phyloP scores from a whole-genome alignment of 257 asterid genomes.

The Cruciata laevipes region DNA sequence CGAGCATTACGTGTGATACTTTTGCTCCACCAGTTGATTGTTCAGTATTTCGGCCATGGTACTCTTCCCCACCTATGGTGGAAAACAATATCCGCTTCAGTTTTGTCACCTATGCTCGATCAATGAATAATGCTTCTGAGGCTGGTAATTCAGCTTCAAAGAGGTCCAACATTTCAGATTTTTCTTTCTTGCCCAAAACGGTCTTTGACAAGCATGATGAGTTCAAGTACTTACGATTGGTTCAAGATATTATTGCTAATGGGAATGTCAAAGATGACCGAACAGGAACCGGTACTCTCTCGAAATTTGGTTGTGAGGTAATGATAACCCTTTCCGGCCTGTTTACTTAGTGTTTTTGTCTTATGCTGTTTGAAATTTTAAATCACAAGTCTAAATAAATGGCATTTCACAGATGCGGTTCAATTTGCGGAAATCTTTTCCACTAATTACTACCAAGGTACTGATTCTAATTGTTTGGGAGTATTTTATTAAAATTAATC shows the following conservation, averaged over 20 bases:
- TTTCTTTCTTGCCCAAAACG: slow-evolving; percentile 48
- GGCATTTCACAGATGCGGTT: slow-evolving; percentile 52
- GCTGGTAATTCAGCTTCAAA: slow-evolving; percentile 24
- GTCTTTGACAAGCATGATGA: slow-evolving; percentile 63
- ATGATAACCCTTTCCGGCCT: background rate
- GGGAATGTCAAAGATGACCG: slow-evolving; percentile 63
- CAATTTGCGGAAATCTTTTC: slow-evolving; percentile 65
- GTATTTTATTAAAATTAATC: background rate
- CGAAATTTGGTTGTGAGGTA: slow-evolving; percentile 87
- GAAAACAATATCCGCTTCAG: slow-evolving; percentile 47
- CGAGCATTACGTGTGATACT: slow-evolving; percentile 49
- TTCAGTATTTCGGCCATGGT: slow-evolving; percentile 65
- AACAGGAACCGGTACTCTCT: slow-evolving; percentile 71
- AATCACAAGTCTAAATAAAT: slow-evolving; percentile 15
- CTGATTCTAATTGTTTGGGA: slow-evolving; percentile 3
- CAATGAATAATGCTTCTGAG: slow-evolving; percentile 19
- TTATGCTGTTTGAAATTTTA: background rate
- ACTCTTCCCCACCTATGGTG: slow-evolving; percentile 42
- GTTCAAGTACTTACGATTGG: slow-evolving; percentile 51
- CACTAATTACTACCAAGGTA: slow-evolving; percentile 81
- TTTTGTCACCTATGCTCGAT: slow-evolving; percentile 56
- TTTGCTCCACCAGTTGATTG: slow-evolving; percentile 59
- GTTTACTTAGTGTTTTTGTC: background rate
- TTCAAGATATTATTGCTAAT: slow-evolving; percentile 53
- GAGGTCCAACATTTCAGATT: slow-evolving; percentile 30